phyloP scores from a whole-genome alignment of 73 alveolate species.

The Tetrahymena elliotti region DNA sequence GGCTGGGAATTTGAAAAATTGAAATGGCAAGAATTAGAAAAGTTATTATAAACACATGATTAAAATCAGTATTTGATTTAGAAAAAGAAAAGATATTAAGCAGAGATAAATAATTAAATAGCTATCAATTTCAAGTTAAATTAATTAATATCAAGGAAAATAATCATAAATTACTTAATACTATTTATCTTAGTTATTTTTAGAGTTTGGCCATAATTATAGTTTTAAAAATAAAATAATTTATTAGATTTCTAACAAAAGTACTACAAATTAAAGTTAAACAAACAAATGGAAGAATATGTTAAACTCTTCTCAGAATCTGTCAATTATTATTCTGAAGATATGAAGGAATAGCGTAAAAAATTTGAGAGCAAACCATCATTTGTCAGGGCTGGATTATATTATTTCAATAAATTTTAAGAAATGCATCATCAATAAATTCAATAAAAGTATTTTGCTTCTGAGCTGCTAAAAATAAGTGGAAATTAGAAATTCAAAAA shows the following conservation, averaged over 20 bases:
- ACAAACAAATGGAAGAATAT: background rate
- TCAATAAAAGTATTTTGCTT: background rate
- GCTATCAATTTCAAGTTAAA: background rate
- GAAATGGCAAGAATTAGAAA: background rate
- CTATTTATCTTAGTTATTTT: background rate
- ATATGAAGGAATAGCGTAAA: background rate
- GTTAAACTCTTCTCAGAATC: background rate
- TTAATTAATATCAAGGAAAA: background rate
- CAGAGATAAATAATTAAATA: background rate
- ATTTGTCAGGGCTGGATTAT: background rate
- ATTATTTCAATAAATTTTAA: background rate
- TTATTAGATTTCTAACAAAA: background rate
- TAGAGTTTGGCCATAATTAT: background rate
- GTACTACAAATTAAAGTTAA: background rate
- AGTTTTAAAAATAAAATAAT: background rate
- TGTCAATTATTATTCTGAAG: background rate
- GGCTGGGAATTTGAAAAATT: background rate
- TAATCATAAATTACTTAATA: background rate
- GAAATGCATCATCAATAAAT: background rate
- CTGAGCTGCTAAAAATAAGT: background rate
- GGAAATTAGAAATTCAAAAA: background rate
- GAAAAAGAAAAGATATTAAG: background rate
- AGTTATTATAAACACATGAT: background rate
- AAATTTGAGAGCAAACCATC: background rate
- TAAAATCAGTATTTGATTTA: background rate